Base-by-base conservation (phyloP, 352 stramenopile genomes). In the Phytophthora kernoviae region DNA sequence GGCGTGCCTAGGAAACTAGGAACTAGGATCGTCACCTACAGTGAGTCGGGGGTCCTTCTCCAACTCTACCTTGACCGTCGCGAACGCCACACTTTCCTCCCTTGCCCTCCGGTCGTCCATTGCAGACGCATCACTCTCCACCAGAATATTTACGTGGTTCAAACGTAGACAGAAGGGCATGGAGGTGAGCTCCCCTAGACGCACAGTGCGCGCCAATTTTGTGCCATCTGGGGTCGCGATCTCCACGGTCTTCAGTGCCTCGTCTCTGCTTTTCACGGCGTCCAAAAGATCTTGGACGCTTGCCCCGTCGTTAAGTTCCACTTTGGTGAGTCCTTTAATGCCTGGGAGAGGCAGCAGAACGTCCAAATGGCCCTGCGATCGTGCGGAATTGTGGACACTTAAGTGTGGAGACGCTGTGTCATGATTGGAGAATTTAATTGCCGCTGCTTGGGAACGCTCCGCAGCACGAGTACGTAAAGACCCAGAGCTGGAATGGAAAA, bases 121-220 rank as follows among this genome's bases (percentile, higher is more conserved):
- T 3, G 59, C 36, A 7, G 27, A 46, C 4, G 14, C 58, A 65
- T 80, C 69, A 39, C 84, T 85, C 55, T 87, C 63, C 17, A 88
- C 60, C 27, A 86, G 26, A 24, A 90, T 57, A 54, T 83, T 80
- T 18, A 88, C 68, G 48, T 89, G 70, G 63, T 93, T 90, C 11
- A 93, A 59, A 7, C 80, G 75, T 27, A 93, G 48, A 48, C 87
- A 84, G 56, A 93, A 90, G 17, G 77, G 26, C 73, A 91, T 86
- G 47, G 67, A 64, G 39, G 76, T 82, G 40, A 93, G 72, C 51
- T 90, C 81, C 8, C 57, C 49, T 6, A 93, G 51, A 15, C 79
- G 76, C 50, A 90, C 79, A 7, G 73, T 90, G 41, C 81, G 83
- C 43, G 81, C 80, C 48, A 93, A 56, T 24, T 87, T 90, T 17